Evolutionary conservation across 257 asterid genomes (phyloP).

Genomic region (Gentiana straminea): DNA sequence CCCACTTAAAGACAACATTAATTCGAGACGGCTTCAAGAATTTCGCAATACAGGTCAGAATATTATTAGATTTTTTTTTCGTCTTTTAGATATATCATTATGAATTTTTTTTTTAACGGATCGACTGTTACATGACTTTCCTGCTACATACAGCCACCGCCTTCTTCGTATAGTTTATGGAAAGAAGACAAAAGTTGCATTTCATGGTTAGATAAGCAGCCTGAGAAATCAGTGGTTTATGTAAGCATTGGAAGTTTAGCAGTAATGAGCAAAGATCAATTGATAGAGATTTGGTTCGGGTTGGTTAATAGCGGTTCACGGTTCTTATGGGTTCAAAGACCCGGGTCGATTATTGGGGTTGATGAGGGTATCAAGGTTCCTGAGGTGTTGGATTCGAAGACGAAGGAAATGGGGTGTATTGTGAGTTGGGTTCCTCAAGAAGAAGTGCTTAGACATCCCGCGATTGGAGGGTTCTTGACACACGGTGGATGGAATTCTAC

Average conservation of each 20-base stretch:
- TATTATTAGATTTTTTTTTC: too few relatives aligned
- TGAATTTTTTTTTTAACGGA: too few relatives aligned
- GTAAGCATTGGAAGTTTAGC: constrained; percentile 61
- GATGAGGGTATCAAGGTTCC: constrained; percentile 11
- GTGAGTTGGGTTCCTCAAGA: constrained; percentile 67
- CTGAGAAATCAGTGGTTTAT: constrained; percentile 46
- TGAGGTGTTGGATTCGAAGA: constrained; percentile 18
- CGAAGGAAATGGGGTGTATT: constrained; percentile 34
- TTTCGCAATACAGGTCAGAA: too few relatives aligned
- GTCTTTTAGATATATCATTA: too few relatives aligned
- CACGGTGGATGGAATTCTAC: constrained; percentile 75
- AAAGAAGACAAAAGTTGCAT: constrained; percentile 22
- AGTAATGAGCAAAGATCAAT: constrained; percentile 22
- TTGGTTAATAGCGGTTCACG: constrained; percentile 41
- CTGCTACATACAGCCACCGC: not conserved
- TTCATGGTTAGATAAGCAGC: constrained; percentile 48
- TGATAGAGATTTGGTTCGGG: constrained; percentile 50
- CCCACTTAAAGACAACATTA: constrained; percentile 26
- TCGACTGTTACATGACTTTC: too few relatives aligned
- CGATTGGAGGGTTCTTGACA: constrained; percentile 53
- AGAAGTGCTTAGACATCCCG: constrained; percentile 40
- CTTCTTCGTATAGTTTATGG: constrained; percentile 8
- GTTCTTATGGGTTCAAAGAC: constrained; percentile 55
- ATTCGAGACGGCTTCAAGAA: not conserved
- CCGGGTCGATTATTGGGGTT: constrained; percentile 20